A percentile compares a stretch with the other conserved stretches of the same genome.
Evolutionary conservation across 805 yeast genomes (phyloP).

Genomic region (Zygosaccharomyces gambellarensis): DNA sequence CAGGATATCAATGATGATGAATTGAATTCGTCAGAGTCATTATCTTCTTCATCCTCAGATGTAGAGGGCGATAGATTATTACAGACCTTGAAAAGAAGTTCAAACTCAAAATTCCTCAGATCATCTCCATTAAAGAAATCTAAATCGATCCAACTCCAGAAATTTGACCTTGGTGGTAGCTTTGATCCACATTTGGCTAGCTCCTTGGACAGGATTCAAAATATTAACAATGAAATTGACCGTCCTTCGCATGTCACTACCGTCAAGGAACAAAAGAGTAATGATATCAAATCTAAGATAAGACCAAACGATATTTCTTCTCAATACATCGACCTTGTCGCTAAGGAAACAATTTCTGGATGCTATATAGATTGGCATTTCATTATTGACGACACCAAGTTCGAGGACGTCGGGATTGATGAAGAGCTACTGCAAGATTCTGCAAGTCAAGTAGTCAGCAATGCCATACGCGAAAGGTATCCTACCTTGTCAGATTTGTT

Average conservation of each 20-base stretch:
- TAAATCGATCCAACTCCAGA: conserved; percentile 11
- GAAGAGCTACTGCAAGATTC: neutral
- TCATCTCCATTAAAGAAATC: neutral
- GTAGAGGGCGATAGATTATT: neutral
- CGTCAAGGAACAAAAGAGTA: neutral
- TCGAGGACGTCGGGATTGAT: conserved; percentile 6
- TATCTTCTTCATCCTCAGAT: neutral
- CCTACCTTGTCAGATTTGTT: conserved; percentile 12
- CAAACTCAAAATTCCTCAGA: neutral
- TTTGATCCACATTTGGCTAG: conserved; percentile 18
- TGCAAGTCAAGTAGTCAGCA: neutral
- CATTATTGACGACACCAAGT: conserved; percentile 14
- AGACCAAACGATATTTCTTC: conserved; percentile 7
- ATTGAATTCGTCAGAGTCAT: neutral
- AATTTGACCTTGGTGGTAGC: conserved; percentile 20
- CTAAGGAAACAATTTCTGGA: conserved; percentile 19
- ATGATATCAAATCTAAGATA: neutral
- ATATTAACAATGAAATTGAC: conserved; percentile 5
- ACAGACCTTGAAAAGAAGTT: neutral
- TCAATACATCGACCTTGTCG: conserved; percentile 18
- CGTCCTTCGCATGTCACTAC: neutral
- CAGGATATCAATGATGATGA: neutral
- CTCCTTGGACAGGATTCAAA: conserved; percentile 11
- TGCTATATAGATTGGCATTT: conserved; percentile 30
- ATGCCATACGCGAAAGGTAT: conserved; percentile 1